Conservation (phyloP, 768 basidiomycete species). For the Chalciporus chontae region DNA sequence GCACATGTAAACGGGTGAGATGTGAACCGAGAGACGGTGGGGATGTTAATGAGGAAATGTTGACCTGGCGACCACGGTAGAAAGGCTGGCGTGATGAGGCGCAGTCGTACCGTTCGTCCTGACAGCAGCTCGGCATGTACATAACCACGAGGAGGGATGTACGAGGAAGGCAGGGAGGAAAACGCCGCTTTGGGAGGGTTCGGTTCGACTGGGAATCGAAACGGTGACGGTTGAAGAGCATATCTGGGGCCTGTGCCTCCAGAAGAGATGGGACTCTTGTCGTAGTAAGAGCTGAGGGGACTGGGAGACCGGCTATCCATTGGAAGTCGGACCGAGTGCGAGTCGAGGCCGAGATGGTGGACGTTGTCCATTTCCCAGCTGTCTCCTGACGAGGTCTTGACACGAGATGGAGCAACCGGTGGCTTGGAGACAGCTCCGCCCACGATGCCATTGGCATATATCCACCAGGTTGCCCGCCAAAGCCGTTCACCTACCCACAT, state of each 20-base stretch:
- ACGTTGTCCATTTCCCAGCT: slow-evolving; percentile 26
- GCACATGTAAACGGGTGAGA: slow-evolving; percentile 75
- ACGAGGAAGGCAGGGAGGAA: slow-evolving; percentile 13
- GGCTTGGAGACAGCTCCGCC: slow-evolving; percentile 18
- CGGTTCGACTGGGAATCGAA: not conserved
- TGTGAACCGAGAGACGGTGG: slow-evolving; percentile 56
- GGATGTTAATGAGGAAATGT: slow-evolving; percentile 67
- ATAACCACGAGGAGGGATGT: slow-evolving; percentile 61
- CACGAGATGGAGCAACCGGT: not conserved
- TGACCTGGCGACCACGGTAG: slow-evolving; percentile 76
- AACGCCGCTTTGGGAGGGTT: not conserved
- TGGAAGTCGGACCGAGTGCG: not conserved
- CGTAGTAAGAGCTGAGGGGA: slow-evolving; percentile 24
- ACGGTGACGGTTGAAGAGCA: not conserved
- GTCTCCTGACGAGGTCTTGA: slow-evolving; percentile 8
- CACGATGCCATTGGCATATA: slow-evolving; percentile 56
- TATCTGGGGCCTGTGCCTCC: not conserved
- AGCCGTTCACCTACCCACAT: slow-evolving; percentile 64
- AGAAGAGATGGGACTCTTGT: slow-evolving; percentile 3
- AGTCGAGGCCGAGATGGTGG: slow-evolving; percentile 5
- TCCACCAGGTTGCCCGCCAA: slow-evolving; percentile 52
- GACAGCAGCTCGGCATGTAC: slow-evolving; percentile 67
- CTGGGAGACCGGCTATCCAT: slow-evolving; percentile 17
- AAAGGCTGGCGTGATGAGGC: slow-evolving; percentile 52
- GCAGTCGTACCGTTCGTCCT: slow-evolving; percentile 67